Base-by-base conservation (phyloP, 164 flowering plant species). In the Macadamia integrifolia region DNA sequence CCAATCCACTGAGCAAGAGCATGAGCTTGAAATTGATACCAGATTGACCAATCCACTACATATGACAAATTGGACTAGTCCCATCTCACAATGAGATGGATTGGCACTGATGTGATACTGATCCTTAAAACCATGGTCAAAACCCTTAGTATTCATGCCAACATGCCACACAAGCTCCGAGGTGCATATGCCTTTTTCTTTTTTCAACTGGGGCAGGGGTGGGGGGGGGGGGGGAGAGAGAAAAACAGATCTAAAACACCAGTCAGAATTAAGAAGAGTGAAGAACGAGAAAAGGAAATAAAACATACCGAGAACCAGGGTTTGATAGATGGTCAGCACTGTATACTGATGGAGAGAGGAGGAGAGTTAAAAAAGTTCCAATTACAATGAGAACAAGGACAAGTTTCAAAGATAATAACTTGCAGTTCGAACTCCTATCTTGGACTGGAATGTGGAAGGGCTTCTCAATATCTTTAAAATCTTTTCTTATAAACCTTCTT, bases 401-500 rank as follows among this genome's bases (percentile, higher is more conserved):
- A 61, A 86, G 69, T 65, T 89, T 88, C 70, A 87, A 75, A 9
- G 81, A 61, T 58, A 79, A 58, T 60, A 75, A 61, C 71, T 77
- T 91, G 86, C 84, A 87, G 74, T 68, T 85, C 9, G 79, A 69
- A 58, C 74, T 74, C 70, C 79, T 83, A 31, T 86, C 87, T 64
- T 79, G 85, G 57, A 70, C 63, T 40, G 83, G 74, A 75, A 62
- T 49, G 57, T 70, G 79, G 32, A 63, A 66, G 18, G 72, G 80
- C 81, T 79, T 88, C 71, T 87, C 89, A 42, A 68, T 58, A 71
- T 84, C 91, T 75, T 69, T 84, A 29, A 70, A 64, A 64, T 72
- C 85, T 67, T 72, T 74, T 75, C 82, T 83, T 59, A 62, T 79
- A 11, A 63, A 73, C 72, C 81, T 79, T 69, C 82, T 85, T 72